Conservation (phyloP, 768 basidiomycete species). For the Kwoniella heveanensis region DNA sequence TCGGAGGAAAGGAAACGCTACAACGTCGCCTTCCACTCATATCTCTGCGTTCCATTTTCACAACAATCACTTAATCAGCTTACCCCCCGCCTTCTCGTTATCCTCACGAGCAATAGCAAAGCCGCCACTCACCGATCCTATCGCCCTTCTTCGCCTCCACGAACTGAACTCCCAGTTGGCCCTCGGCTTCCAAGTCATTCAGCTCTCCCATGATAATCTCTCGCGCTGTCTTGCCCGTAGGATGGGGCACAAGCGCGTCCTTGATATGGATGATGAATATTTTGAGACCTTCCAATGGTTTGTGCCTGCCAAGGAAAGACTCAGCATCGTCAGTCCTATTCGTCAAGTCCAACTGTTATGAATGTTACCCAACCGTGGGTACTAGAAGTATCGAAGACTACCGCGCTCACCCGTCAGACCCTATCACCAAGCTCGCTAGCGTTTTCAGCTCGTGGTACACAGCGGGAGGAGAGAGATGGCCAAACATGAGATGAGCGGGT, state of each 20-base stretch:
- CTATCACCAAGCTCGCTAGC: constrained; percentile 56
- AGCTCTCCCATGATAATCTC: constrained; percentile 77
- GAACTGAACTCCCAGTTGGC: constrained; percentile 71
- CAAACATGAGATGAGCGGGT: constrained; percentile 69
- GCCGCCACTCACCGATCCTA: constrained; percentile 68
- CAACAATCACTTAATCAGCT: too few relatives aligned
- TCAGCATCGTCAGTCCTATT: too few relatives aligned
- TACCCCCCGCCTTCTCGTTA: too few relatives aligned
- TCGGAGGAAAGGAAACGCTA: too few relatives aligned
- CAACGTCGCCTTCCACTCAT: too few relatives aligned
- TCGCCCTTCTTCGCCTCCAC: constrained; percentile 76
- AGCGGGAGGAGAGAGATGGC: constrained; percentile 82
- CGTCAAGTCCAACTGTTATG: too few relatives aligned
- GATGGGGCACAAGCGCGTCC: constrained; percentile 63
- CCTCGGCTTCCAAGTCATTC: constrained; percentile 63
- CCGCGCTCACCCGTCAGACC: constrained; percentile 12
- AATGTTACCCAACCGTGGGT: background rate
- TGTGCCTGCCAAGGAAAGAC: constrained; percentile 9
- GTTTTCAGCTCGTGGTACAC: constrained; percentile 71
- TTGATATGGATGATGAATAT: constrained; percentile 89
- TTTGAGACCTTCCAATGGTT: constrained; percentile 50
- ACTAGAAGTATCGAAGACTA: background rate
- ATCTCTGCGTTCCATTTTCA: too few relatives aligned
- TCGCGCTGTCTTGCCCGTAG: constrained; percentile 60
- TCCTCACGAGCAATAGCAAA: background rate